Evolutionary conservation across 345 rosid genomes (phyloP).

Genomic region (Cardiospermum halicacabum): DNA sequence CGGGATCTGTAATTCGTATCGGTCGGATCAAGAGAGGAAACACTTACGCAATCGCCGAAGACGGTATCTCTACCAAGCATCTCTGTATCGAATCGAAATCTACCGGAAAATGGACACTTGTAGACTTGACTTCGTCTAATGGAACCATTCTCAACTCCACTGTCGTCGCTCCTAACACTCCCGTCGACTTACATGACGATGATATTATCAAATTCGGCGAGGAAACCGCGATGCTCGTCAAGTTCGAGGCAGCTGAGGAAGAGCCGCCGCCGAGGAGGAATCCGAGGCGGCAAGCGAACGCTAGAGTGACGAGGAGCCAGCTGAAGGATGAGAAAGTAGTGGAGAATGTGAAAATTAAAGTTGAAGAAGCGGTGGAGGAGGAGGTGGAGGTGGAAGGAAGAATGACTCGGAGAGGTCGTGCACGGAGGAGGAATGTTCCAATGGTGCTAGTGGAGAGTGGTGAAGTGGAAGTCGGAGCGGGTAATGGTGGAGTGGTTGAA

Average conservation of each 20-base stretch:
- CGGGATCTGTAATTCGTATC: conserved; percentile 43
- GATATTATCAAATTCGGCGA: conserved; percentile 74
- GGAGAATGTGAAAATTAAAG: conserved; percentile 2
- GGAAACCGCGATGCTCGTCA: conserved; percentile 43
- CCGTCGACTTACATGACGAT: conserved; percentile 45
- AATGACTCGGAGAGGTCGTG: background rate
- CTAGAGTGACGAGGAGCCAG: conserved; percentile 10
- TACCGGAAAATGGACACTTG: conserved; percentile 55
- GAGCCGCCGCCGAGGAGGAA: conserved; percentile 30
- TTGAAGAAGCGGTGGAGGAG: background rate
- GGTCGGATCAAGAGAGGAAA: conserved; percentile 80
- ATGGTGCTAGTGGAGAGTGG: conserved; percentile 1
- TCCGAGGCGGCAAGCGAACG: conserved; percentile 20
- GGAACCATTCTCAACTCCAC: conserved; percentile 58
- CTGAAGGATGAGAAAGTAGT: background rate
- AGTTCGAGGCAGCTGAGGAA: conserved; percentile 20
- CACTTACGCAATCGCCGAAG: conserved; percentile 56
- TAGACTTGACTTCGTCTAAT: conserved; percentile 75
- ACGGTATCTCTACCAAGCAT: conserved; percentile 79
- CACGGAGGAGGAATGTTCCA: background rate
- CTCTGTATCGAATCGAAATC: conserved; percentile 47
- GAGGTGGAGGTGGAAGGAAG: background rate
- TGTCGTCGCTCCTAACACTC: conserved; percentile 29
- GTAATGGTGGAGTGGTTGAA: too few relatives aligned
- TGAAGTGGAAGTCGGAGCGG: background rate